Percentiles rank a stretch among this genome's conserved stretches.
Conservation (phyloP, 805 yeast species). For the Lachancea dasiensis region DNA sequence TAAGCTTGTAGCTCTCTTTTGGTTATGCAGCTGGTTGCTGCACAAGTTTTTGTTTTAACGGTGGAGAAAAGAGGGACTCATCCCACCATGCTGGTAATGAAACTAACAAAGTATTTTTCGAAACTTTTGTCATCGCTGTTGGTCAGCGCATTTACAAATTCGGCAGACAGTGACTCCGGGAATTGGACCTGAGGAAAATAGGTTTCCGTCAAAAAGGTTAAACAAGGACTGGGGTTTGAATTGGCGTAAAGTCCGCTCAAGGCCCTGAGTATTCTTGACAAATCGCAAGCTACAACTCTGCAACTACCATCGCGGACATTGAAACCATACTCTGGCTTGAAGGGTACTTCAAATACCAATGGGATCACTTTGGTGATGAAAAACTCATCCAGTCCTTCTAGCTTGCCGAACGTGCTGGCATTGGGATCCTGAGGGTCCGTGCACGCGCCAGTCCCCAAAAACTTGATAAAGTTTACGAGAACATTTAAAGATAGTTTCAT, state of each 20-base stretch:
- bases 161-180: constrained; percentile 52
- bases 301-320: constrained; percentile 75
- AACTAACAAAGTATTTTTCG: constrained; percentile 58
- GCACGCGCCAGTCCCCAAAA: constrained; percentile 65
- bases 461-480: constrained; percentile 53
- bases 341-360: constrained; percentile 73
- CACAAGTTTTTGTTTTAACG: no score
- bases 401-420: constrained; percentile 38
- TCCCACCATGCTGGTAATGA: constrained; percentile 26
- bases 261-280: constrained; percentile 61
- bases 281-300: constrained; percentile 67
- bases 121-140: constrained; percentile 55
- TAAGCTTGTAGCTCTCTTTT: neutral
- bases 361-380: constrained; percentile 63
- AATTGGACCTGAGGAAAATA: constrained; percentile 50
- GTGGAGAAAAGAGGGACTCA: neutral
- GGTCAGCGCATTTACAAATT: constrained; percentile 55
- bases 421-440: constrained; percentile 52
- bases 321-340: constrained; percentile 53
- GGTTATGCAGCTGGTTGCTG: no score
- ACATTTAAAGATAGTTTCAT: constrained; percentile 67
- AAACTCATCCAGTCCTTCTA: constrained; percentile 67
- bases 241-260: constrained; percentile 39
- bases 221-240: constrained; percentile 22
- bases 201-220: constrained; percentile 46